Base-by-base conservation (phyloP, 176 grass and related monocot genomes). In the Hordeum marinum region DNA sequence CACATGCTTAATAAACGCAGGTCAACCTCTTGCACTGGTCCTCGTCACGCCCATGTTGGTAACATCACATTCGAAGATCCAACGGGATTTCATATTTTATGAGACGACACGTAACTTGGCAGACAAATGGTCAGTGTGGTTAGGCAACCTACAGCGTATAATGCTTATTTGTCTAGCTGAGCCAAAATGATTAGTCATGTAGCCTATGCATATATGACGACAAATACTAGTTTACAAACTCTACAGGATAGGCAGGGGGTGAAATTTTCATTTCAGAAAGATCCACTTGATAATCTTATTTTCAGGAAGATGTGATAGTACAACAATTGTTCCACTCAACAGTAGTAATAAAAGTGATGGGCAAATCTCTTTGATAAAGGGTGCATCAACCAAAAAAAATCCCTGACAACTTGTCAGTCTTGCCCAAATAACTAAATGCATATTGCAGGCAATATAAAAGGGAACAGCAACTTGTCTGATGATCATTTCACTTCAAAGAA, bases 111-210 rank as follows among this genome's bases (percentile, higher is more conserved):
- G 3, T 67, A 84, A 23, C 45, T 75, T 77, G 52, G 13, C 17
- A 80, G 83, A 69, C 61, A 81, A 87, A 85, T 69, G 72, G 91
- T 92, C 85, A 82, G 75, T 45, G 32, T 79, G 74, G 72, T 88
- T 88, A 90, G 82, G 91, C 66, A 93, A 81, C 75, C 55, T 85
- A 72, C 76, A 73, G 20, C 60, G 12, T 8, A 80, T 37, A 65
- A 65, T 74, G 35, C 50, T 68, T 52, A 79, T 46, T 79, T 68
- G 70, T 87, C 87, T 25, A 39, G 41, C 84, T 82, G 81, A 52
- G 29, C 72, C 85, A 81, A 63, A 77, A 68, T 60, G 66, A 39
- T 55, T 37, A 72, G 41, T 75, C 42, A 75, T 31, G 50, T 31
- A 10, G 25, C 42, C 71, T 74, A 48, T 3, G 10, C 10, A 7